Evolutionary conservation across 345 rosid genomes (phyloP).

Genomic region (Eucalyptus pauciflora): DNA sequence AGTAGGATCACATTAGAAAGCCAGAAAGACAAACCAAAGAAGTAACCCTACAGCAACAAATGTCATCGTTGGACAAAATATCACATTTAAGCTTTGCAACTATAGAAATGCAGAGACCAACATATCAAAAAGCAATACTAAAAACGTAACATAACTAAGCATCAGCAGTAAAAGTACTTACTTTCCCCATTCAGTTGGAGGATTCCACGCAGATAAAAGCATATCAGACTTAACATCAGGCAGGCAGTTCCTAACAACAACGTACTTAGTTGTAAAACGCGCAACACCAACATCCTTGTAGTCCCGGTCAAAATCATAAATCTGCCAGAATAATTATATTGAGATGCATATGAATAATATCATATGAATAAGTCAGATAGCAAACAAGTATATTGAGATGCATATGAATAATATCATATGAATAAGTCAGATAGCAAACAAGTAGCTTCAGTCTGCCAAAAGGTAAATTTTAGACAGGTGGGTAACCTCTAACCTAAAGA

Average conservation of each 20-base stretch:
- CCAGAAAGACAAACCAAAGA: neutral
- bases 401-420: neutral
- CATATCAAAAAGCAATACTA: neutral
- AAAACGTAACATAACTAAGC: neutral
- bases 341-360: neutral
- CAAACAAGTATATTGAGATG: neutral
- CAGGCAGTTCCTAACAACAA: constrained; percentile 83
- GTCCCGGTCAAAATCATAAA: constrained; percentile 95
- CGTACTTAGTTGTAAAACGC: constrained; percentile 70
- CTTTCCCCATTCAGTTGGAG: constrained; percentile 99
- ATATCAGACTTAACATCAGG: constrained; percentile 75
- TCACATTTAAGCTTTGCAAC: neutral
- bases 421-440: neutral
- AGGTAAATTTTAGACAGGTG: neutral
- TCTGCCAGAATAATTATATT: constrained; percentile 27
- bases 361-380: neutral
- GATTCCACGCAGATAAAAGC: constrained; percentile 95
- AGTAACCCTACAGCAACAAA: neutral
- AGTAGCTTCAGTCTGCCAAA: neutral
- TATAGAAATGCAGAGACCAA: neutral
- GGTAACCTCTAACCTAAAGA: neutral
- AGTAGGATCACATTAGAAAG: neutral
- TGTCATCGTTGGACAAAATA: neutral
- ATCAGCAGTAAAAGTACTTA: constrained; percentile 15
- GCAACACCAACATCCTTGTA: constrained; percentile 96